These are phyloP conservation scores for Rostrohypoxylon terebratum DNA, from an alignment of 495 filamentous ascomycete species.

Conservation along the genomic window DNA sequence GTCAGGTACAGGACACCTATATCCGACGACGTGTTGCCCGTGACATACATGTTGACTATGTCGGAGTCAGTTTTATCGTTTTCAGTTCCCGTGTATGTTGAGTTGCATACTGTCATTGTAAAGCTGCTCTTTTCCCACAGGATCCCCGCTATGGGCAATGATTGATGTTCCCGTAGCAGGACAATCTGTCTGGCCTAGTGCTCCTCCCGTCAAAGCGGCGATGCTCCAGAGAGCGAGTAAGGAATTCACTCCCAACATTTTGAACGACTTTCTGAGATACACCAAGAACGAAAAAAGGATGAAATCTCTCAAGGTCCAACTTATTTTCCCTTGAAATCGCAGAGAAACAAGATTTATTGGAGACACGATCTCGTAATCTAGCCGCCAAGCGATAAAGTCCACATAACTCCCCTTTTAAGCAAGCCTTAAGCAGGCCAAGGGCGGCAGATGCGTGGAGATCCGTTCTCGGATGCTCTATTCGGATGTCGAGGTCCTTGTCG, in stretches of 20 bases:
- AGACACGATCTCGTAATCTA: slow-evolving; percentile 5
- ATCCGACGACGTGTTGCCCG: slow-evolving; percentile 54
- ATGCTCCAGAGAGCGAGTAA: slow-evolving; percentile 40
- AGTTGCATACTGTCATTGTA: slow-evolving; percentile 47
- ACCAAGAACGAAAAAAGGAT: neutral
- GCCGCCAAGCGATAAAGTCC: slow-evolving; percentile 31
- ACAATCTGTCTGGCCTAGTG: slow-evolving; percentile 31
- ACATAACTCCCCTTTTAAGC: slow-evolving; percentile 34
- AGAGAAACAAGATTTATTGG: slow-evolving; percentile 10
- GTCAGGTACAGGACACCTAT: slow-evolving; percentile 65
- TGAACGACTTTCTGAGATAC: neutral
- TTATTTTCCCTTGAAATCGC: neutral
- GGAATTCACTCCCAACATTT: slow-evolving; percentile 38
- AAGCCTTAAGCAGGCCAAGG: slow-evolving; percentile 37
- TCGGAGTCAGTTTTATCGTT: neutral
- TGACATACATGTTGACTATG: slow-evolving; percentile 56
- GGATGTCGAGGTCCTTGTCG: slow-evolving; percentile 25
- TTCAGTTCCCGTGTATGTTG: neutral
- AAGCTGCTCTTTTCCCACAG: slow-evolving; percentile 48
- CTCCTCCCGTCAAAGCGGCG: slow-evolving; percentile 21
- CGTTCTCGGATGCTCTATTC: slow-evolving; percentile 30
- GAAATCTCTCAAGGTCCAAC: neutral
- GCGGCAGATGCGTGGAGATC: slow-evolving; percentile 26
- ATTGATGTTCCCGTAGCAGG: slow-evolving; percentile 40
- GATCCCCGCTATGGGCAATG: slow-evolving; percentile 51